Conservation (phyloP, 1,284 basidiomycete genomes). For the Mycosarcoma maydis region DNA sequence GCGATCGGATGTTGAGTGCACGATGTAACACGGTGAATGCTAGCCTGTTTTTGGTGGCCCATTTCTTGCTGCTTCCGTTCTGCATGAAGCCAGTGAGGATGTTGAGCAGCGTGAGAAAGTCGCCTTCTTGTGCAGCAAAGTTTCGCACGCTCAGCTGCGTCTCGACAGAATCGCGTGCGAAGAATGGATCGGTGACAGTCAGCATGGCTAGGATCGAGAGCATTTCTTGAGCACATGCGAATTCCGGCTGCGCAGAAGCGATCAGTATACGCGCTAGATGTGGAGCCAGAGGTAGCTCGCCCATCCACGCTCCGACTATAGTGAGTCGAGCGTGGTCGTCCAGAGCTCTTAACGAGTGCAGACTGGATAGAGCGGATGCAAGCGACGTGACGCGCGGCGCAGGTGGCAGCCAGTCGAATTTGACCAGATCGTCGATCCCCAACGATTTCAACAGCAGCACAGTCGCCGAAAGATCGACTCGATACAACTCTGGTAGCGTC, state of each 20-base stretch:
- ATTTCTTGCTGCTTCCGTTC: conserved; percentile 78
- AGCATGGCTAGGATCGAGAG: conserved; percentile 96
- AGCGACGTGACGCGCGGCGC: conserved; percentile 84
- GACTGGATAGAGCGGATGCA: conserved; percentile 79
- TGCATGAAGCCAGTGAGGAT: conserved; percentile 90
- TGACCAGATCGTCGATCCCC: conserved; percentile 82
- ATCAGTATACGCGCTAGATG: conserved; percentile 72
- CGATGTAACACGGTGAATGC: conserved; percentile 92
- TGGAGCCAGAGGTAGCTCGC: conserved; percentile 72
- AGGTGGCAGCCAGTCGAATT: conserved; percentile 88
- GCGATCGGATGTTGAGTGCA: conserved; percentile 87
- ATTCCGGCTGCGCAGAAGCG: conserved; percentile 65
- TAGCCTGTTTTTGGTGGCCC: conserved; percentile 91
- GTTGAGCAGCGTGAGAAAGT: conserved; percentile 89
- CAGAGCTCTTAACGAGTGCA: conserved; percentile 70
- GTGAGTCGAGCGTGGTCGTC: conserved; percentile 70
- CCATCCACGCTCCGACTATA: conserved; percentile 70
- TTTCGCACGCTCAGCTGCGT: conserved; percentile 90
- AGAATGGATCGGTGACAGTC: conserved; percentile 69
- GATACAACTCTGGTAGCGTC: conserved; percentile 87
- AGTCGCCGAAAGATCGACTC: conserved; percentile 85
- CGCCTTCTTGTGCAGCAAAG: conserved; percentile 97
- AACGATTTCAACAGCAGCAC: conserved; percentile 92
- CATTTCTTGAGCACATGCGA: conserved; percentile 89
- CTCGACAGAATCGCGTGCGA: conserved; percentile 72